These are phyloP conservation scores for Trypanosoma brucei DNA, from an alignment of 208 protist species.

Conservation along the genomic window DNA sequence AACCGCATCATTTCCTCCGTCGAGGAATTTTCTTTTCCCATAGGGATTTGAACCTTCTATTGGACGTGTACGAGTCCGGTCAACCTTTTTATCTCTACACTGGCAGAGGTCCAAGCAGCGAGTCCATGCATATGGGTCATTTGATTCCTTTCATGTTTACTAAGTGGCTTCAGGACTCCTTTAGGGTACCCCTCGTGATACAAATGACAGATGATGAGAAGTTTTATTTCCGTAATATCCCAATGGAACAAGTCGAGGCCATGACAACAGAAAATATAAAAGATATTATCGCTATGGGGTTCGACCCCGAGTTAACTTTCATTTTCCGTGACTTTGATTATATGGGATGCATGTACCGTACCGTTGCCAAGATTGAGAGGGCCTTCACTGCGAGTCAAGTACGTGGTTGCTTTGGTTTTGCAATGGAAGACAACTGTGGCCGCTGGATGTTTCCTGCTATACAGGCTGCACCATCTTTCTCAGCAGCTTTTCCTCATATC, in stretches of 20 bases:
- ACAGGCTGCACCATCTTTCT: slow-evolving; percentile 97
- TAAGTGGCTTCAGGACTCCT: slow-evolving; percentile 99
- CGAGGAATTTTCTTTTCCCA: slow-evolving; percentile 98
- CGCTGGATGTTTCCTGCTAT: slow-evolving; percentile 98
- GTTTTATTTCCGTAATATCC: slow-evolving; percentile 97
- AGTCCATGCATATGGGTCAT: slow-evolving; percentile 99
- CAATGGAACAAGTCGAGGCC: slow-evolving; percentile 89
- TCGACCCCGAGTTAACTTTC: slow-evolving; percentile 98
- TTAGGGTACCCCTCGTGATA: slow-evolving; percentile 98
- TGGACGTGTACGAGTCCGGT: slow-evolving; percentile 95
- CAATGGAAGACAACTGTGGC: slow-evolving; percentile 94
- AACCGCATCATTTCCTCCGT: slow-evolving; percentile 87
- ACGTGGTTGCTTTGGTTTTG: slow-evolving; percentile 96
- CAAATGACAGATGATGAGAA: slow-evolving; percentile 99
- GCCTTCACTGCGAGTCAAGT: slow-evolving; percentile 93
- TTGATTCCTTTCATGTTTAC: slow-evolving; percentile 99
- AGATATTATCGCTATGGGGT: slow-evolving; percentile 99
- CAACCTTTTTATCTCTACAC: slow-evolving; percentile 99
- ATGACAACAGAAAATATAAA: slow-evolving; percentile 97
- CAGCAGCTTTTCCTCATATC: slow-evolving; percentile 95
- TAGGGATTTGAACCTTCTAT: slow-evolving; percentile 95
- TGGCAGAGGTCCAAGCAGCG: slow-evolving; percentile 97
- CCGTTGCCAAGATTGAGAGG: slow-evolving; percentile 95
- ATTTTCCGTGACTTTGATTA: slow-evolving; percentile 99
- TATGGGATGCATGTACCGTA: slow-evolving; percentile 94